phyloP scores from a whole-genome alignment of 2,329 filamentous ascomycete species.

The Colletotrichum sp. region DNA sequence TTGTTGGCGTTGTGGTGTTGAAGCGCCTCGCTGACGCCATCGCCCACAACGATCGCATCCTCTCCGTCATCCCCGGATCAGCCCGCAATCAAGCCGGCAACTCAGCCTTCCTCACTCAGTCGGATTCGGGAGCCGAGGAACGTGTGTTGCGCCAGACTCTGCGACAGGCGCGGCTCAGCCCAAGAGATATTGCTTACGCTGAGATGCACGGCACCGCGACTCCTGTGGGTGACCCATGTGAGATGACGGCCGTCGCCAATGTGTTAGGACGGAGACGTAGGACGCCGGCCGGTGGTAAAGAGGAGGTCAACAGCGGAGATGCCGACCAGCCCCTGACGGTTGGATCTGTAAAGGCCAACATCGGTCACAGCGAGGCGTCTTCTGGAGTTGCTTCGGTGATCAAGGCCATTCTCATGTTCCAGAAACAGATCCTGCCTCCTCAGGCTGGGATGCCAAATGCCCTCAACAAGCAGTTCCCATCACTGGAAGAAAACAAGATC shows the following conservation, averaged over 20 bases:
- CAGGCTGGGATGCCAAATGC: constrained; percentile 19
- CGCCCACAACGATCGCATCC: constrained; percentile 48
- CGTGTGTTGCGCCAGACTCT: constrained; percentile 57
- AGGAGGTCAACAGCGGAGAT: background rate
- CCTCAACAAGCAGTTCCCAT: background rate
- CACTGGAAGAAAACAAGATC: background rate
- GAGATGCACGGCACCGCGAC: constrained; percentile 55
- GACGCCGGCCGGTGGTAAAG: background rate
- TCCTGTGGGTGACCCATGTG: constrained; percentile 47
- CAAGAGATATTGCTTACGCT: constrained; percentile 32
- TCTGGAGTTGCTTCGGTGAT: constrained; percentile 33
- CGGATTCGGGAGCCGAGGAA: constrained; percentile 21
- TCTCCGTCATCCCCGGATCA: constrained; percentile 42
- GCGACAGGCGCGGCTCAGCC: constrained; percentile 27
- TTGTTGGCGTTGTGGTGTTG: constrained; percentile 45
- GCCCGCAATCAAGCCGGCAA: constrained; percentile 47
- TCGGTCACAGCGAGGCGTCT: constrained; percentile 25
- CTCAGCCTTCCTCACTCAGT: constrained; percentile 29
- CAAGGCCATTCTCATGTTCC: constrained; percentile 34
- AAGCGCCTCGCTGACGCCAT: constrained; percentile 53
- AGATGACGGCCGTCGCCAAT: constrained; percentile 44
- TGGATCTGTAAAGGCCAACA: constrained; percentile 23
- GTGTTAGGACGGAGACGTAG: constrained; percentile 2
- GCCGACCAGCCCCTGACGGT: background rate
- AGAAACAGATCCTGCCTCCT: constrained; percentile 32